phyloP scores from a whole-genome alignment of 2,329 filamentous ascomycete species.

The Fusarium globosum region DNA sequence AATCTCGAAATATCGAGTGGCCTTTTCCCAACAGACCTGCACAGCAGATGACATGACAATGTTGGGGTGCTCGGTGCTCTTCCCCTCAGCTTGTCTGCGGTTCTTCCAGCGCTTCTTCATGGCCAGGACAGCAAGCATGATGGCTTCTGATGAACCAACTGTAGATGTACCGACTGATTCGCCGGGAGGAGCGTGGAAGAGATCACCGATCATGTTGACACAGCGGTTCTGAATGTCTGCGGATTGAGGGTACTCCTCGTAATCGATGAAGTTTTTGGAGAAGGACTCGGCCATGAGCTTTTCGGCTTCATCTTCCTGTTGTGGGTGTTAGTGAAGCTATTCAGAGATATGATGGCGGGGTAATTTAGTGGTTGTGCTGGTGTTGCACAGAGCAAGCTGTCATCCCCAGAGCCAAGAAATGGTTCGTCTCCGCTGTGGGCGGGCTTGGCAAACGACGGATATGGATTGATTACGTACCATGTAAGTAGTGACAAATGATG shows the following conservation, averaged over 20 bases:
- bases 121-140: constrained; percentile 84
- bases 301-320: constrained; percentile 89
- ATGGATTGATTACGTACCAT: constrained; percentile 70
- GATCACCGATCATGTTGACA: constrained; percentile 87
- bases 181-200: constrained; percentile 82
- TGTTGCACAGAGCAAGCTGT: not conserved
- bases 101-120: constrained; percentile 98
- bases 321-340: constrained; percentile 32
- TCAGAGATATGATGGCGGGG: constrained; percentile 9
- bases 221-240: constrained; percentile 93
- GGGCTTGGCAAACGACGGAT: constrained; percentile 19
- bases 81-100: constrained; percentile 83
- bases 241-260: constrained; percentile 84
- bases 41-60: constrained; percentile 96
- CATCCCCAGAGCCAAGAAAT: constrained; percentile 31
- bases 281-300: constrained; percentile 95
- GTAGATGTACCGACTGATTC: constrained; percentile 87
- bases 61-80: constrained; percentile 84
- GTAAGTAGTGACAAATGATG: constrained; percentile 95
- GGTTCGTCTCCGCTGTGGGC: constrained; percentile 6
- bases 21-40: constrained; percentile 98
- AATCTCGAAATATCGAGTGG: constrained; percentile 88
- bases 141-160: constrained; percentile 89
- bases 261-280: constrained; percentile 95
- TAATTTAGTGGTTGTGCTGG: constrained; percentile 6